These are phyloP conservation scores for Euphorbia tirucalli DNA, from an alignment of 345 rosid genomes.

Conservation along the genomic window DNA sequence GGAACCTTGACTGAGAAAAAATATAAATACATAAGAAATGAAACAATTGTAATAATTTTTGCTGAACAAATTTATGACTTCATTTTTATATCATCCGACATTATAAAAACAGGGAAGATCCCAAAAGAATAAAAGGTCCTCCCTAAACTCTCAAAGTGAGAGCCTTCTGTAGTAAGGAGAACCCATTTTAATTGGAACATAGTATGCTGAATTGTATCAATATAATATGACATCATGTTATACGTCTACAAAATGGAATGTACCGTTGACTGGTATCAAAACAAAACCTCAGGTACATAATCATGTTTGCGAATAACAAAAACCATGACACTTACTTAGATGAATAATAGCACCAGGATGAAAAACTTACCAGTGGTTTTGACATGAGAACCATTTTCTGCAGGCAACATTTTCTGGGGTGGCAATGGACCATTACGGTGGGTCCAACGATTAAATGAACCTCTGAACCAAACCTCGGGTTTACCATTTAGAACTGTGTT, in stretches of 20 bases:
- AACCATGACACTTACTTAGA: not conserved
- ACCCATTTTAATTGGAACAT: not conserved
- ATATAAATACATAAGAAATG: constrained; percentile 12
- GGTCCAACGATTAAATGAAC: constrained; percentile 94
- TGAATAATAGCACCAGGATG: constrained; percentile 4
- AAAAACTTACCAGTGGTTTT: constrained; percentile 56
- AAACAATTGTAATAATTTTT: not conserved
- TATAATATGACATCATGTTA: not conserved
- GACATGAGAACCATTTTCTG: constrained; percentile 50
- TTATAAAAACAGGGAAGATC: not conserved
- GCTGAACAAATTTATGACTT: not conserved
- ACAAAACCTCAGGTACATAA: too few relatives aligned
- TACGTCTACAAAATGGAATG: not conserved
- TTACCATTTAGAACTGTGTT: constrained; percentile 78
- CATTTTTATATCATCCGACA: not conserved
- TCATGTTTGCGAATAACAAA: too few relatives aligned
- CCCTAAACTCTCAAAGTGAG: not conserved
- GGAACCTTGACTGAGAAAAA: constrained; percentile 77
- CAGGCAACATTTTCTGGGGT: constrained; percentile 75
- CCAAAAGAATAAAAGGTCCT: not conserved
- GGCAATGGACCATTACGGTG: constrained; percentile 71
- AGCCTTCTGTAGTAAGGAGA: too few relatives aligned
- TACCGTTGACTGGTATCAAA: not conserved
- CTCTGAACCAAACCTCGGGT: constrained; percentile 85
- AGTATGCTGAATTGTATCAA: not conserved